Evolutionary conservation across 306 rosid species (phyloP), one percentile per base, ranked within the genome.

Genomic region (Ceratonia siliqua): DNA sequence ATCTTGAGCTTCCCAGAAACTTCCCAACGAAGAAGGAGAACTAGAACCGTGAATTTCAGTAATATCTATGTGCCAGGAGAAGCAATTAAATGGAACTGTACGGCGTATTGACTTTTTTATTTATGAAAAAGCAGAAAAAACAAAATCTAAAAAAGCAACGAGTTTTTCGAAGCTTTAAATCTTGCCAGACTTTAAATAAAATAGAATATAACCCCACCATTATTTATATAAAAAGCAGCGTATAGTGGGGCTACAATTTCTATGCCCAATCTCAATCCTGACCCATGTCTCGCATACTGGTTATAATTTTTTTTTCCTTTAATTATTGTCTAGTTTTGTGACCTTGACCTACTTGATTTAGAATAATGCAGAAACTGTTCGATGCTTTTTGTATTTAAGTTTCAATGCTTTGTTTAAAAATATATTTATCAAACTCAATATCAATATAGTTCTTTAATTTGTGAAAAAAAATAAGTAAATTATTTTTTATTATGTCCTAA

Each of bases 201-300:
- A 5, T 21, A n/a, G n/a, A n/a, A n/a, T n/a, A n/a, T n/a, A n/a
- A n/a, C n/a, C n/a, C n/a, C n/a, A n/a, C n/a, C n/a, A n/a, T n/a
- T n/a, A n/a, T n/a, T n/a, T n/a, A n/a, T n/a, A 10, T 0, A 53
- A 7, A 10, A 18, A 57, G 68, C n/a, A 14, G 46, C n/a, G 65
- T 8, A 38, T 11, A 57, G 43, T 1, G 69, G 55, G 87, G 82
- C 83, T 68, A 77, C 80, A 68, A 62, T 80, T 46, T 80, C 85
- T 54, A 77, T 63, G 85, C 68, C 83, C 59, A 64, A 80, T 77
- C 83, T 77, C 72, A 61, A 9, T 25, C 27, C 45, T 48, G 28
- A 52, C 28, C 58, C 58, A 2, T 21, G 28, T 30, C 10, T 0
- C 1, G 12, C 21, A 35, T 11, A 49, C 33, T 67, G 50, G 17